Percentiles rank a stretch among this genome's conserved stretches.
These are phyloP conservation scores for Mucor velutinosus DNA, from an alignment of 371 early-diverging fungal genomes.

Conservation along the genomic window DNA sequence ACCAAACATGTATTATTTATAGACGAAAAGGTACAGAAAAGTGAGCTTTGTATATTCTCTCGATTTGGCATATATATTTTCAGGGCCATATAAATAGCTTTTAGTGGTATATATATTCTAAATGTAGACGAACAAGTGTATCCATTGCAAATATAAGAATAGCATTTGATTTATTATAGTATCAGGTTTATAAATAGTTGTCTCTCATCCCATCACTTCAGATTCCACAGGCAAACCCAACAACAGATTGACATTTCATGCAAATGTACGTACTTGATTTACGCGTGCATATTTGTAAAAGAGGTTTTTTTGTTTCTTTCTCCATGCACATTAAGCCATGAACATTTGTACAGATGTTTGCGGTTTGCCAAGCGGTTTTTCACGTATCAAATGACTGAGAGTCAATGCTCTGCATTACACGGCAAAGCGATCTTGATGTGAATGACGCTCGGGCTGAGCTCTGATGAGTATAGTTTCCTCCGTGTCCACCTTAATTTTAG, in stretches of 20 bases:
- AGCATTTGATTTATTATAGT: background rate
- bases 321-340: background rate
- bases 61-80: too few relatives aligned
- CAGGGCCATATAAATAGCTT: too few relatives aligned
- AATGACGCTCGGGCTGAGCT: background rate
- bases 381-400: background rate
- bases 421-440: background rate
- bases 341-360: background rate
- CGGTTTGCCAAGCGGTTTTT: background rate
- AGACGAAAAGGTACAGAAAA: too few relatives aligned
- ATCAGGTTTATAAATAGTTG: background rate
- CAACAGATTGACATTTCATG: background rate
- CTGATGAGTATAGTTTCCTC: background rate
- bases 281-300: background rate
- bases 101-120: too few relatives aligned
- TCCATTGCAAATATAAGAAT: too few relatives aligned
- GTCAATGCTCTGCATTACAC: background rate
- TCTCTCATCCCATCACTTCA: background rate
- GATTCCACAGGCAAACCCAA: background rate
- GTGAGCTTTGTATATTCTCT: too few relatives aligned
- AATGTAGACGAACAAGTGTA: too few relatives aligned
- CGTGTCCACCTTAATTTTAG: background rate
- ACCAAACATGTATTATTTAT: too few relatives aligned
- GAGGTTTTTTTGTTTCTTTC: background rate
- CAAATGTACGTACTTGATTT: background rate